A percentile compares a stretch with the other conserved stretches of the same genome.
Evolutionary conservation across 2,329 filamentous ascomycete species (phyloP).

Genomic region (Saccharata proteae): DNA sequence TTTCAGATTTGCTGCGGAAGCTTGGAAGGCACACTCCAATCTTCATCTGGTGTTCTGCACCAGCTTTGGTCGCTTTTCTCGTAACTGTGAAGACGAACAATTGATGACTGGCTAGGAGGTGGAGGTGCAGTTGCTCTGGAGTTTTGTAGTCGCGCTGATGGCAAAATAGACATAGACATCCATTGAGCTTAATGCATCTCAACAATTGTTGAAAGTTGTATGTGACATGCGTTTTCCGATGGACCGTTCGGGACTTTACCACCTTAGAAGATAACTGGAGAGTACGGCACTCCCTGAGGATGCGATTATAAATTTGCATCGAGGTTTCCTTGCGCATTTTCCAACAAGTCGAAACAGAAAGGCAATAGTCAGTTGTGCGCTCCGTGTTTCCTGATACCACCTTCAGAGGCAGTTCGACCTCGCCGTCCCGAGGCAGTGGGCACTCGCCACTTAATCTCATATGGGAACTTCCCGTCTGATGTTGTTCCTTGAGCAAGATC

Average conservation of each 20-base stretch:
- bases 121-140: slow-evolving; percentile 20
- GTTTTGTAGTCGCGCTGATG: slow-evolving; percentile 5
- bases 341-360: slow-evolving; percentile 17
- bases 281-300: too few relatives aligned
- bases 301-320: slow-evolving; percentile 16
- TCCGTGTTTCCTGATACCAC: too few relatives aligned
- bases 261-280: too few relatives aligned
- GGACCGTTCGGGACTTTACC: too few relatives aligned
- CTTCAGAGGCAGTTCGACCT: too few relatives aligned
- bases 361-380: slow-evolving; percentile 12
- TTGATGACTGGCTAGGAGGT: slow-evolving; percentile 23
- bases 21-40: too few relatives aligned
- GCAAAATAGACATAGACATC: slow-evolving; percentile 15
- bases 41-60: too few relatives aligned
- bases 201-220: slow-evolving; percentile 10
- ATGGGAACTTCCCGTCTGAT: too few relatives aligned
- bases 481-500: too few relatives aligned
- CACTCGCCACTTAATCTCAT: too few relatives aligned
- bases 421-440: too few relatives aligned
- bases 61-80: slow-evolving; percentile 10
- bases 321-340: slow-evolving; percentile 10
- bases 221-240: slow-evolving; percentile 2
- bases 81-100: slow-evolving; percentile 19
- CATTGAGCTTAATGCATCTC: slow-evolving; percentile 7
- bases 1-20: too few relatives aligned